phyloP scores from a whole-genome alignment of 78 protist species.

The Dictyostelium intermedium region DNA sequence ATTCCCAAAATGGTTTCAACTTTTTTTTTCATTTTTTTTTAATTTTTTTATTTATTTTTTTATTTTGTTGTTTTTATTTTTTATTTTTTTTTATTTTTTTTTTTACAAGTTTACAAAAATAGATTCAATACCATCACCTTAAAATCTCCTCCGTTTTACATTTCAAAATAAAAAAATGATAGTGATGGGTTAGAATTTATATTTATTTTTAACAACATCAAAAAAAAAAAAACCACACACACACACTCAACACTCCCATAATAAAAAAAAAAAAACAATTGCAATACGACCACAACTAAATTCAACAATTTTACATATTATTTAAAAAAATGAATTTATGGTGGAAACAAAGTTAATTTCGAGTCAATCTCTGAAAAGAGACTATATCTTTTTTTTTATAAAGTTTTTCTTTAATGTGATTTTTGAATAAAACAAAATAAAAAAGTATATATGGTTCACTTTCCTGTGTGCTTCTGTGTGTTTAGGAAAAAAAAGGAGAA shows the following conservation, averaged over 20 bases:
- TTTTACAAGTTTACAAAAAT: not conserved
- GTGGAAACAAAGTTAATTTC: not conserved
- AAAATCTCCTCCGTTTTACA: not conserved
- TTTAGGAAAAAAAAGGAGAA: not conserved
- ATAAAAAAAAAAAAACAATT: too few species aligned
- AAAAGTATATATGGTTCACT: not conserved
- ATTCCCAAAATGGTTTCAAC: not conserved
- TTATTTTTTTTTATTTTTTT: too few species aligned
- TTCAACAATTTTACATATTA: not conserved
- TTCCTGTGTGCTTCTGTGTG: not conserved
- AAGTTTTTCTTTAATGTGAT: not conserved
- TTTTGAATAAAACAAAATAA: not conserved
- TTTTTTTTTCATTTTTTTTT: too few species aligned
- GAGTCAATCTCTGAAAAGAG: not conserved
- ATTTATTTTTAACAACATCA: not conserved
- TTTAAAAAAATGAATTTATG: too few species aligned
- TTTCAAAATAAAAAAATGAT: not conserved
- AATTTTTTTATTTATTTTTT: too few species aligned
- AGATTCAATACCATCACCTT: not conserved
- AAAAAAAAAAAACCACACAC: not conserved
- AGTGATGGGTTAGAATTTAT: not conserved
- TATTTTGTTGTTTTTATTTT: too few species aligned
- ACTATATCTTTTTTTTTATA: not conserved
- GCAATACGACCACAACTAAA: not conserved
- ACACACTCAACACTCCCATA: not conserved